Percentiles rank a stretch among this genome's conserved stretches.
phyloP scores from a whole-genome alignment of 1,284 basidiomycete species.

The Apiotrichum gamsii region DNA sequence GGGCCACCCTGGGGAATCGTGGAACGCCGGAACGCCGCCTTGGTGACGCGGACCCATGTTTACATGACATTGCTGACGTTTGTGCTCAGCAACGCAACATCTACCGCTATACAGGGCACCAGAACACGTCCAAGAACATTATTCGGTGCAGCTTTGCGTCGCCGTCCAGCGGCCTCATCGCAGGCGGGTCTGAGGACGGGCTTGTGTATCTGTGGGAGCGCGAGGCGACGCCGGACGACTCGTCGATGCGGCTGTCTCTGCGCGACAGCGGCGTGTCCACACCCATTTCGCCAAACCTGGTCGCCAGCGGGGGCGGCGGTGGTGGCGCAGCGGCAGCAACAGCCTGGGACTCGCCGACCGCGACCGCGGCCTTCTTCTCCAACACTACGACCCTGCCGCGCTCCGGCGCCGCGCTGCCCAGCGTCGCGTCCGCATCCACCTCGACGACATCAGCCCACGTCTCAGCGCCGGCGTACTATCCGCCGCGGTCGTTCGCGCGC shows the following conservation, averaged over 20 bases:
- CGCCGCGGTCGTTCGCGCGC: conserved; percentile 18
- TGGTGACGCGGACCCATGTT: no score
- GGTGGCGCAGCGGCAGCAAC: no score
- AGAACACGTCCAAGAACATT: conserved; percentile 52
- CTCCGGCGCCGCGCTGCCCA: not conserved
- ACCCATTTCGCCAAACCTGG: not conserved
- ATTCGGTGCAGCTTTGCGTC: conserved; percentile 48
- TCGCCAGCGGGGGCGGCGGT: not conserved
- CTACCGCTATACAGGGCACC: conserved; percentile 50
- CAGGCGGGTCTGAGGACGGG: conserved; percentile 49
- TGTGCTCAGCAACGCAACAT: conserved; percentile 44
- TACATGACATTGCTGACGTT: no score
- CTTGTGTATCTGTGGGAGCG: conserved; percentile 42
- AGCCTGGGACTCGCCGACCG: not conserved
- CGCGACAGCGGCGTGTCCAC: conserved; percentile 1
- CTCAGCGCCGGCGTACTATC: conserved; percentile 29
- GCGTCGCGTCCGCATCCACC: not conserved
- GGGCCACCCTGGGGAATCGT: no score
- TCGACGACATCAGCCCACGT: not conserved
- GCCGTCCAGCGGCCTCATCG: conserved; percentile 39
- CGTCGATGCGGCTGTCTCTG: conserved; percentile 2
- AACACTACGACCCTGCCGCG: not conserved
- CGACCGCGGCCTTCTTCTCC: conserved; percentile 13
- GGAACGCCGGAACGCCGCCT: no score
- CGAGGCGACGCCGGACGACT: conserved; percentile 18